Conservation (phyloP, 495 filamentous ascomycete genomes). For the Gamarada debralockiae region DNA sequence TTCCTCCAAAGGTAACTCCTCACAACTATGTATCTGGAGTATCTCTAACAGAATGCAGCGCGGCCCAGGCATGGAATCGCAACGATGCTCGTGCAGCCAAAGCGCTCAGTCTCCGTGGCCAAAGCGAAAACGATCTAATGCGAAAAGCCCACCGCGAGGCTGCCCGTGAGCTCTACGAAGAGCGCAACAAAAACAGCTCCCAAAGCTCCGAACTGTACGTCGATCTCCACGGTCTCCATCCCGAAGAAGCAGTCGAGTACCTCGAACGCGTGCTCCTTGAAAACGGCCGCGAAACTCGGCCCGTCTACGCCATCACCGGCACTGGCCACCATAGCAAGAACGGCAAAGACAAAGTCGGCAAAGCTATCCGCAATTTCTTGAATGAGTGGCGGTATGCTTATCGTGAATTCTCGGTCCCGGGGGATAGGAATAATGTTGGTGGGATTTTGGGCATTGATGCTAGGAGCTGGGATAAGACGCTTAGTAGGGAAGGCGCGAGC, state of each 20-base stretch:
- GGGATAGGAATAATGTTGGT: constrained; percentile 84
- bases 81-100: constrained; percentile 97
- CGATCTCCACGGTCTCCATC: constrained; percentile 93
- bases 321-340: constrained; percentile 98
- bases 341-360: constrained; percentile 97
- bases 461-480: constrained; percentile 75
- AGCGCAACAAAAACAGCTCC: constrained; percentile 74
- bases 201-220: constrained; percentile 76
- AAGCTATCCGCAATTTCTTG: constrained; percentile 84
- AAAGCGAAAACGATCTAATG: constrained; percentile 96
- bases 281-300: constrained; percentile 65
- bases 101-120: constrained; percentile 87
- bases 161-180: constrained; percentile 86
- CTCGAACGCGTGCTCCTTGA: constrained; percentile 82
- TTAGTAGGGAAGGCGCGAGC: constrained; percentile 40
- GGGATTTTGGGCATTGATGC: constrained; percentile 95
- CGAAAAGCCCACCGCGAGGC: constrained; percentile 95
- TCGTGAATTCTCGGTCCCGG: constrained; percentile 92
- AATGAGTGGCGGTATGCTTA: constrained; percentile 96
- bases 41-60: constrained; percentile 48
- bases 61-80: constrained; percentile 99
- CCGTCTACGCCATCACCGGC: constrained; percentile 93
- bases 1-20: constrained; percentile 81
- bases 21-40: not conserved
- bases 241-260: constrained; percentile 95